phyloP scores from a whole-genome alignment of 345 rosid species.

The Nephelium lappaceum region DNA sequence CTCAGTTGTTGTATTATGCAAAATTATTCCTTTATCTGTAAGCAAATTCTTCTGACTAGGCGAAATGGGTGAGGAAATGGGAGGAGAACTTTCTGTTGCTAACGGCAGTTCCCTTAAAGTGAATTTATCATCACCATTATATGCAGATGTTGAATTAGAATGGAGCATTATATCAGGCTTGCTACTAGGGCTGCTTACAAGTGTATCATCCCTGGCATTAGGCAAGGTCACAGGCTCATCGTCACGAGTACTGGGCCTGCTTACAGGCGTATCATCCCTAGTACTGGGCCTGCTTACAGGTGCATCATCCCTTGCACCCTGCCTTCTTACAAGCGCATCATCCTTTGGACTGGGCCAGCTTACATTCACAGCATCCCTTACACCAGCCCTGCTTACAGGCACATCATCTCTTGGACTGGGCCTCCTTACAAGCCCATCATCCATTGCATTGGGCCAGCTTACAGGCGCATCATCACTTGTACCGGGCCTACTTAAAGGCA shows the following conservation, averaged over 20 bases:
- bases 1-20: constrained; percentile 44
- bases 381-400: constrained; percentile 9
- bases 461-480: constrained; percentile 24
- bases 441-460: constrained; percentile 9
- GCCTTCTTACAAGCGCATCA: constrained; percentile 1
- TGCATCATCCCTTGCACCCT: constrained; percentile 21
- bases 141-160: constrained; percentile 37
- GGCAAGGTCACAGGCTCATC: constrained; percentile 22
- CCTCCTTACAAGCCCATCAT: constrained; percentile 11
- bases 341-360: constrained; percentile 23
- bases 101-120: constrained; percentile 67
- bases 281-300: constrained; percentile 20
- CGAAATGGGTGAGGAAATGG: constrained; percentile 34
- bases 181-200: constrained; percentile 20
- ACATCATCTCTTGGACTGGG: not conserved
- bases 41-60: constrained; percentile 41
- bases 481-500: not conserved
- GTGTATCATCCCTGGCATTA: constrained; percentile 1
- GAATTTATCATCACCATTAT: constrained; percentile 65
- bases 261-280: constrained; percentile 16
- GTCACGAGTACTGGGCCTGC: constrained; percentile 24
- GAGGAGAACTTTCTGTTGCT: constrained; percentile 41
- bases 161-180: constrained; percentile 34
- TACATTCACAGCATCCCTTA: constrained; percentile 18
- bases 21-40: constrained; percentile 41